These are phyloP conservation scores for Podospora sp. DNA, from an alignment of 495 filamentous ascomycete genomes.

Conservation along the genomic window DNA sequence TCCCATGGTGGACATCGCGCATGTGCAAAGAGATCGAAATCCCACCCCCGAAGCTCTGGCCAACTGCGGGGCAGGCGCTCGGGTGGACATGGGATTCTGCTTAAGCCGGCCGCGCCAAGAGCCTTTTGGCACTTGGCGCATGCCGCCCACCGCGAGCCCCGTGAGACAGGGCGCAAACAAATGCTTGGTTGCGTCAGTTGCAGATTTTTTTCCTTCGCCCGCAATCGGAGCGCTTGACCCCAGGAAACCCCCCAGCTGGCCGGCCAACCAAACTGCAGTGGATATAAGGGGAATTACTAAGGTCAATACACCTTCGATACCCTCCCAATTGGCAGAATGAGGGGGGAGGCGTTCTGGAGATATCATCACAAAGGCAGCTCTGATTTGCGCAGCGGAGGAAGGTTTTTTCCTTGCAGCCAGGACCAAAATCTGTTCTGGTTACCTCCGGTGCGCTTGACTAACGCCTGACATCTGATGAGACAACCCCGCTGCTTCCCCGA, in stretches of 20 bases:
- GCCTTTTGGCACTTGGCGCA: slow-evolving; percentile 3
- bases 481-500: neutral
- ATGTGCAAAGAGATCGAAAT: slow-evolving; percentile 21
- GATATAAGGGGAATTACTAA: slow-evolving; percentile 10
- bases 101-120: slow-evolving; percentile 3
- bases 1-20: slow-evolving; percentile 18
- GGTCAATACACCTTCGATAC: neutral
- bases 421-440: neutral
- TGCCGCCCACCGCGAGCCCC: slow-evolving; percentile 6
- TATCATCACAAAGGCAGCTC: neutral
- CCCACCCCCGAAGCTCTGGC: slow-evolving; percentile 14
- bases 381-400: too few relatives aligned
- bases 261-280: slow-evolving; percentile 5
- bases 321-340: neutral
- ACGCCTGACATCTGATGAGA: neutral
- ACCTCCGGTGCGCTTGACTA: neutral
- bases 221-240: slow-evolving; percentile 13
- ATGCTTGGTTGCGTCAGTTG: neutral
- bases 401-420: neutral
- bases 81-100: slow-evolving; percentile 9
- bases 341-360: neutral
- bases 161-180: neutral
- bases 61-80: slow-evolving; percentile 13
- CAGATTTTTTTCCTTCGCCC: slow-evolving; percentile 12
- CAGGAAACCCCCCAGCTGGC: neutral